Base-by-base conservation (phyloP, 2,329 filamentous ascomycete genomes). In the Calonectria pseudoturangicola region DNA sequence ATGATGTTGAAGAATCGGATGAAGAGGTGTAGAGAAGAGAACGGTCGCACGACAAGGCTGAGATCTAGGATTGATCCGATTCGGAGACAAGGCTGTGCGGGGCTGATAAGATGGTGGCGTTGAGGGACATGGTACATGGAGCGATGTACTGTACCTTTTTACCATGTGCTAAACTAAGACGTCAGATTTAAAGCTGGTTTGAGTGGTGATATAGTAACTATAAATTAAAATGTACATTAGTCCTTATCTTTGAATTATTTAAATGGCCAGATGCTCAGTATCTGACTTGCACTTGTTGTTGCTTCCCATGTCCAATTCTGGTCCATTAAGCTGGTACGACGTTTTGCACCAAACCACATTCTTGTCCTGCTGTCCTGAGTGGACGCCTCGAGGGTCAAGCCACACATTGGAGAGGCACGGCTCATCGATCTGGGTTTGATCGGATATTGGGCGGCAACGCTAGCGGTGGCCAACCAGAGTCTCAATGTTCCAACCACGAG, bases 71-170 rank as follows among this genome's bases (percentile, higher is more conserved):
- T 64, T 48, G 45, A 64, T 67, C 51, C 69, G 64, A 66, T 45
- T 71, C 39, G 51, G 64, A 58, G 64, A 48, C 69, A 67, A 71
- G 69, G 69, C 69, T 71, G 64, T 71, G 69, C 56, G 69, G 69
- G 69, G 69, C 69, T 56, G 56, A 50, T 71, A 54, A 64, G 64
- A 63, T 71, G 33, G 68, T 66, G 62, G 68, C 60, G 51, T 36
- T 15, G 21, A 21, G 12, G 16, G 25, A 15, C 6, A 36, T 36
- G 33, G 33, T 36, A 36, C 33, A 36, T 36, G 2, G 33, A 36
- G 33, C 10, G 33, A 36, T 9, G 33, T 36, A 9, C 33, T 10
- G 33, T 36, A 36, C 33, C 10, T 36, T 13, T 36, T 36, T 36
- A 36, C 12, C 33, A 13, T 36, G 33, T 36, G 10, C 10, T 36